These are phyloP conservation scores for Lodderomyces margitis DNA, from an alignment of 1,139 yeast species.

Conservation along the genomic window DNA sequence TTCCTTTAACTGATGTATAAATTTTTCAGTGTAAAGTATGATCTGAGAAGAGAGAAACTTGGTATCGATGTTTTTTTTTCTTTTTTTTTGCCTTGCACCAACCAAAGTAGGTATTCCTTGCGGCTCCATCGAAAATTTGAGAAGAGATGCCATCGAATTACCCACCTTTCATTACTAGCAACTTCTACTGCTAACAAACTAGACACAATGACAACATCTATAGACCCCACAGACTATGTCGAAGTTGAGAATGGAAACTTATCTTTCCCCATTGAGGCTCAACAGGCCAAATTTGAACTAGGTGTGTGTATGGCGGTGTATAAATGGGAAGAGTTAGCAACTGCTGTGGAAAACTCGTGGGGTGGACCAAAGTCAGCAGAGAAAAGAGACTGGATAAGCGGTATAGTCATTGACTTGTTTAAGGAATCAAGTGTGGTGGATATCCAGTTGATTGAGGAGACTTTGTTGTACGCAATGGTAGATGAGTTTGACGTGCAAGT, in stretches of 20 bases:
- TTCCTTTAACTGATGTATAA: no score
- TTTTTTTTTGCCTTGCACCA: not conserved
- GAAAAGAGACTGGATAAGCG: conserved; percentile 94
- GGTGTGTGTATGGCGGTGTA: conserved; percentile 89
- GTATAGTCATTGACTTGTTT: conserved; percentile 77
- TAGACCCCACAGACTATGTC: conserved; percentile 48
- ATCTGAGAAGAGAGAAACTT: not conserved
- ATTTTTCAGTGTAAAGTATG: not conserved
- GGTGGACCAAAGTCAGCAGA: conserved; percentile 92
- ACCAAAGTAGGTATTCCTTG: not conserved
- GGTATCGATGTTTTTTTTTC: not conserved
- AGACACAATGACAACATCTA: conserved; percentile 16
- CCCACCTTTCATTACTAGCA: no score
- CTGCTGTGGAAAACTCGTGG: conserved; percentile 96
- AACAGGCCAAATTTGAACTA: conserved; percentile 85
- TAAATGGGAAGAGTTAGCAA: conserved; percentile 82
- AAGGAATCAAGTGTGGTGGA: conserved; percentile 61
- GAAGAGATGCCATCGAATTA: conserved; percentile 2
- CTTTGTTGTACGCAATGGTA: conserved; percentile 83
- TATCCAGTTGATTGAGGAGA: conserved; percentile 76
- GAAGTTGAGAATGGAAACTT: conserved; percentile 45
- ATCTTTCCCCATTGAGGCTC: conserved; percentile 56
- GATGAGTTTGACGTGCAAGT: conserved; percentile 90
- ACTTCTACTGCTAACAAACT: not conserved
- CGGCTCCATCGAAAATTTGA: not conserved